A percentile compares a stretch with the other conserved stretches of the same genome.
These are phyloP conservation scores for Viola pubescens DNA, from an alignment of 441 rosid genomes.

Conservation along the genomic window DNA sequence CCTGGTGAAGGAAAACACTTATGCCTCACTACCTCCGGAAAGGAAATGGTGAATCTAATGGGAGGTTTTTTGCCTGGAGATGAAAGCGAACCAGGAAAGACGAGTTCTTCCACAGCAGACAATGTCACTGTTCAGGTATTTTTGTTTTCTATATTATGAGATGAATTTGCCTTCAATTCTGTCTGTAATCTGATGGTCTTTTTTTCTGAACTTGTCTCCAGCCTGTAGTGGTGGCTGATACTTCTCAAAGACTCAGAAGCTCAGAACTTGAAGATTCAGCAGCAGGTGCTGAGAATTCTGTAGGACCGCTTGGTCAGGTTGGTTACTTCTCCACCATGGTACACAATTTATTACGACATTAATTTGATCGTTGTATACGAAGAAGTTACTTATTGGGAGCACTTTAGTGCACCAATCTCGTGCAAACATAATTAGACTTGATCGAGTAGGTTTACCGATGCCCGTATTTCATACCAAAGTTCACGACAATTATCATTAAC, in stretches of 20 bases:
- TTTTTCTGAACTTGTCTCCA: constrained; percentile 9
- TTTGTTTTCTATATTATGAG: background rate
- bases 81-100: constrained; percentile 18
- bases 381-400: background rate
- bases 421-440: too few relatives aligned
- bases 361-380: background rate
- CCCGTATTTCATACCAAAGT: too few relatives aligned
- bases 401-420: too few relatives aligned
- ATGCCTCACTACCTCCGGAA: constrained; percentile 41
- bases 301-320: constrained; percentile 58
- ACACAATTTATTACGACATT: background rate
- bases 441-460: too few relatives aligned
- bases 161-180: constrained; percentile 10
- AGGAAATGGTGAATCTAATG: constrained; percentile 29
- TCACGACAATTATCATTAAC: too few relatives aligned
- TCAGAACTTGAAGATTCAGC: constrained; percentile 29
- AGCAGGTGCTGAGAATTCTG: constrained; percentile 29
- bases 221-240: constrained; percentile 9
- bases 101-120: constrained; percentile 17
- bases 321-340: background rate
- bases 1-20: constrained; percentile 42
- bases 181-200: constrained; percentile 5
- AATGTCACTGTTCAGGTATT: constrained; percentile 37
- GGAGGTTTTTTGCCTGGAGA: constrained; percentile 21
- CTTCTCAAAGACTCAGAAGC: constrained; percentile 18